Evolutionary conservation across 2,329 filamentous ascomycete genomes (phyloP), one percentile per base, ranked within the genome.

Genomic region (Fusarium duplospermum): DNA sequence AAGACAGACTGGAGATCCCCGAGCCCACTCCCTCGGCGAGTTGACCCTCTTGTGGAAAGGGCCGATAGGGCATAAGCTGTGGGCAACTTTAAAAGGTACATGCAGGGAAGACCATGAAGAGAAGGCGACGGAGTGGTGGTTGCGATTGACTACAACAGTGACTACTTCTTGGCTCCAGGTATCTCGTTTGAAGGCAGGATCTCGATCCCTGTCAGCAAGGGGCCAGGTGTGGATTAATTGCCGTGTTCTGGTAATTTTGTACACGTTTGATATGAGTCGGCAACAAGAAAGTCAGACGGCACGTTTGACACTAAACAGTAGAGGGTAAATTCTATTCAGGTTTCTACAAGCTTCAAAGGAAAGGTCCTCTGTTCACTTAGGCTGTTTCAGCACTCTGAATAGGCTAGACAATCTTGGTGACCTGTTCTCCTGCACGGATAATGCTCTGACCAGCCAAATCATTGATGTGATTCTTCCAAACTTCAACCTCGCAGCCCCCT

Each of bases 401-500:
- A 42, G 95, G 94, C 82, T 94, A 91, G 22, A 91, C 86, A 62
- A 97, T 90, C 84, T 94, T 94, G 77, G 95, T 98, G 67, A 94
- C 90, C 86, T 98, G 95, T 78, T 91, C 88, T 62, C 95, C 95
- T 75, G 95, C 95, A 74, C 95, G 93, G 79, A 97, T 90, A 77
- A 98, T 95, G 73, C 93, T 91, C 82, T 94, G 89, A 60, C 95
- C 95, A 62, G 90, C 87, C 18, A 91, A 93, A 81, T 98, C 95
- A 82, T 94, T 95, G 82, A 94, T 90, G 75, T 93, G 92, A 50
- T 93, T 92, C 90, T 96, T 96, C 94, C 94, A 97, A 84, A 96
- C 95, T 88, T 97, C 94, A 29, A 97, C 94, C 83, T 96, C 94
- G 82, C 93, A 94, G 52, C 94, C 94, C 74, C 94, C 94, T 62